Evolutionary conservation across 2,329 filamentous ascomycete species (phyloP).

Genomic region (Pseudopyricularia javanii): DNA sequence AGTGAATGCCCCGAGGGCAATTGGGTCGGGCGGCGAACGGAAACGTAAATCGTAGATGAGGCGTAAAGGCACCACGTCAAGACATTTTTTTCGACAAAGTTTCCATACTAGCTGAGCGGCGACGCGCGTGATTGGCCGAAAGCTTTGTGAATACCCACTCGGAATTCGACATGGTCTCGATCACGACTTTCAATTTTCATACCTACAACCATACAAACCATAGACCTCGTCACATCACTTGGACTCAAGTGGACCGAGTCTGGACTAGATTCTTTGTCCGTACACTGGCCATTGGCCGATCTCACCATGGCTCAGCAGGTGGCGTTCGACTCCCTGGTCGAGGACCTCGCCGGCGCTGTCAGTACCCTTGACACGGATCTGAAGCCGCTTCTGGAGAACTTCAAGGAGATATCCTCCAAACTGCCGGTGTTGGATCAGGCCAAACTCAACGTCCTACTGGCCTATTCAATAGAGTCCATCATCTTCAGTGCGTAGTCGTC

Average conservation of each 20-base stretch:
- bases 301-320: not conserved
- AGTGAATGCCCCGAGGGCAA: too few species aligned
- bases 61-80: not conserved
- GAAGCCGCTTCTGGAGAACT: slow-evolving; percentile 55
- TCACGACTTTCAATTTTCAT: too few species aligned
- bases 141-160: not conserved
- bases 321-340: slow-evolving; percentile 1
- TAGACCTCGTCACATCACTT: too few species aligned
- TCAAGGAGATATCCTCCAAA: slow-evolving; percentile 60
- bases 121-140: not conserved
- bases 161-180: too few species aligned
- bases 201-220: too few species aligned
- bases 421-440: slow-evolving; percentile 89
- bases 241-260: too few species aligned
- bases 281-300: not conserved
- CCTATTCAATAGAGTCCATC: slow-evolving; percentile 83
- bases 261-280: not conserved
- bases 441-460: slow-evolving; percentile 78
- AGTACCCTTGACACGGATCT: slow-evolving; percentile 53
- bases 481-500: slow-evolving; percentile 59
- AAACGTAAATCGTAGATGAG: not conserved
- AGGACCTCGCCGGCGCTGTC: slow-evolving; percentile 1
- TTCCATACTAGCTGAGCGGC: not conserved
- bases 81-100: not conserved
- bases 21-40: not conserved